Evolutionary conservation across 2,329 filamentous ascomycete species (phyloP).

Genomic region (Neoscytalidium dimidiatum): DNA sequence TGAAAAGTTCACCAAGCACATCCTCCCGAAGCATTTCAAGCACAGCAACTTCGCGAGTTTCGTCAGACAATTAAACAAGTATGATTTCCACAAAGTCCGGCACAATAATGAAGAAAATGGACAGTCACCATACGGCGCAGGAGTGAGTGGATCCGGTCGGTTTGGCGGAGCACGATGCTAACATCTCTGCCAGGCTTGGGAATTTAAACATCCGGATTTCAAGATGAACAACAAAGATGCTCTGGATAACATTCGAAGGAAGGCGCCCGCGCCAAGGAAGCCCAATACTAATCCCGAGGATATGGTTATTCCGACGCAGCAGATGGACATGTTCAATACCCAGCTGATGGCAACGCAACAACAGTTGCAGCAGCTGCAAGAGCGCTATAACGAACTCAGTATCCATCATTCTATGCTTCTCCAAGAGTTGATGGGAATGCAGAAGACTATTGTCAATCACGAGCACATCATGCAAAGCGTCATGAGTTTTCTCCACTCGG

Average conservation of each 20-base stretch:
- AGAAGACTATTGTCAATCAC: constrained; percentile 72
- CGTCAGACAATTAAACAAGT: constrained; percentile 93
- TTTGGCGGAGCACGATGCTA: not conserved
- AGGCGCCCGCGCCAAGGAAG: constrained; percentile 90
- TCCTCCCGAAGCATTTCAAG: constrained; percentile 98
- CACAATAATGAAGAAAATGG: constrained; percentile 86
- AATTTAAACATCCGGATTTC: constrained; percentile 97
- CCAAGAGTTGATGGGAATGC: constrained; percentile 64
- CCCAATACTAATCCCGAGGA: constrained; percentile 60
- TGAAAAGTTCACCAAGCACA: constrained; percentile 96
- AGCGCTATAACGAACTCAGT: constrained; percentile 77
- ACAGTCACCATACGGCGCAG: constrained; percentile 77
- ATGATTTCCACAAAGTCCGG: constrained; percentile 97
- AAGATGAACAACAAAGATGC: constrained; percentile 94
- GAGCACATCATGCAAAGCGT: constrained; percentile 71
- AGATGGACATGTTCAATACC: constrained; percentile 85
- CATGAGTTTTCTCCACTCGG: constrained; percentile 66
- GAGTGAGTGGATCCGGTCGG: constrained; percentile 55
- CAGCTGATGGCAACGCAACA: constrained; percentile 88
- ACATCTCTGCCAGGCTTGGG: constrained; percentile 67
- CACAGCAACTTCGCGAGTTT: constrained; percentile 99
- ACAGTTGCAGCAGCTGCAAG: constrained; percentile 84
- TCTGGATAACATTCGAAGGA: constrained; percentile 92
- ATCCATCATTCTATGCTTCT: constrained; percentile 66
- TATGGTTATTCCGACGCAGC: constrained; percentile 76